Evolutionary conservation across 2,329 filamentous ascomycete species (phyloP), one percentile per base, ranked within the genome.

Genomic region (Scytalidium sp.): DNA sequence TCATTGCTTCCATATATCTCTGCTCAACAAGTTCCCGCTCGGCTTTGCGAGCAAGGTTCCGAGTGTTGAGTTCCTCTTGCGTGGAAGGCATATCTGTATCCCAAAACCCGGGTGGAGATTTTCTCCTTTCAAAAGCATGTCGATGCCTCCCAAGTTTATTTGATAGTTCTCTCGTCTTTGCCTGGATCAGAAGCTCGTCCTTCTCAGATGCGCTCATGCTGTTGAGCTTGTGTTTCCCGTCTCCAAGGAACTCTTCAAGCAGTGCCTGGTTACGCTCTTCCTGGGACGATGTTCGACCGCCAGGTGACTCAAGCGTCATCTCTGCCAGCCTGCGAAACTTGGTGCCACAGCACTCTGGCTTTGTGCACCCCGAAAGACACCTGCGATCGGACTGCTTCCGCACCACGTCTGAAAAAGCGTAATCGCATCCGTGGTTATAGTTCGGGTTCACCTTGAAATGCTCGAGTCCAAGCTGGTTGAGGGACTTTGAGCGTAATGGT

Each of bases 91-190:
- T 96, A 58, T 96, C 93, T 2, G 87, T 80, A 47, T 89, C 79
- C 94, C 94, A 99, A 65, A 90, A 97, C 0, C 91, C 92, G 2
- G 90, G 90, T 11, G 94, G 92, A 9, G 87, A 90, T 41, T 73
- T 75, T 54, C 81, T 78, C 45, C 90, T 80, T 52, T 85, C 80
- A 67, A 87, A 91, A 22, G 83, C 78, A 58, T 93, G 81, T 49
- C 87, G 79, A 68, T 97, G 92, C 64, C 79, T 90, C 5, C 91
- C 91, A 65, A 82, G 83, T 53, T 81, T 79, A 61, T 92, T 85
- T 1, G 92, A 87, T 55, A 95, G 72, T 44, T 85, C 75, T 62
- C 83, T 80, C 0, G 84, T 85, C 62, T 85, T 86, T 11, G 92
- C 92, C 62, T 91, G 80, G n/a, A 90, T 59, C 66, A 96, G 79